phyloP scores from a whole-genome alignment of 371 early-diverging fungal species.

The Mortierella sp. region DNA sequence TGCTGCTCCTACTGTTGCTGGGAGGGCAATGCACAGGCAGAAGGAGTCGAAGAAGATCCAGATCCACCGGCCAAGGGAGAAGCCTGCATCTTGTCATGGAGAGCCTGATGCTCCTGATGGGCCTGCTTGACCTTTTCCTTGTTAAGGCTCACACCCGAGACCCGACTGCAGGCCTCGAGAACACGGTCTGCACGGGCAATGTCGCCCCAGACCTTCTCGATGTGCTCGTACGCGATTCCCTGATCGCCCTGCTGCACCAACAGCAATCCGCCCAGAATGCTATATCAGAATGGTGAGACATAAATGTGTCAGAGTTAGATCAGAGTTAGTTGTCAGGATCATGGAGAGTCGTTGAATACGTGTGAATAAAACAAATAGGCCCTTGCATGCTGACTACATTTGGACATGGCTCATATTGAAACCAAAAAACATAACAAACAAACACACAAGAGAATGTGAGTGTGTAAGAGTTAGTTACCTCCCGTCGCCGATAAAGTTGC shows the following conservation, averaged over 20 bases:
- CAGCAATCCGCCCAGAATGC: constrained; percentile 48
- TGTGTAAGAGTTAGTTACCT: constrained; percentile 12
- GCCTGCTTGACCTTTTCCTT: constrained; percentile 24
- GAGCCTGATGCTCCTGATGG: constrained; percentile 23
- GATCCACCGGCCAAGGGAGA: constrained; percentile 18
- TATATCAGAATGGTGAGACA: not conserved
- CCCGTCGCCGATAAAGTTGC: constrained; percentile 55
- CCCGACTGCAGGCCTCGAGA: constrained; percentile 40
- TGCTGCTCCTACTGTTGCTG: not conserved
- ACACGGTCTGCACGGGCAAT: constrained; percentile 49
- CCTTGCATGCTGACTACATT: constrained; percentile 10
- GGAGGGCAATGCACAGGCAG: not conserved
- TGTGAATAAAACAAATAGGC: not conserved
- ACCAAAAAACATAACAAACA: not conserved
- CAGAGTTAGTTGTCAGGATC: not conserved
- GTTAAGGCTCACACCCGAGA: constrained; percentile 30
- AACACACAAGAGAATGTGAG: not conserved
- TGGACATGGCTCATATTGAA: not conserved
- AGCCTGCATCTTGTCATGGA: constrained; percentile 40
- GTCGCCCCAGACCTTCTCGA: constrained; percentile 56
- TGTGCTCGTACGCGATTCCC: constrained; percentile 51
- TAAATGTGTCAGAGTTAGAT: not conserved
- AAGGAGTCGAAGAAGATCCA: not conserved
- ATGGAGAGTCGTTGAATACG: not conserved
- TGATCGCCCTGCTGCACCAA: constrained; percentile 20